Evolutionary conservation across 2,329 filamentous ascomycete genomes (phyloP).

Genomic region (Epichloe sp.): DNA sequence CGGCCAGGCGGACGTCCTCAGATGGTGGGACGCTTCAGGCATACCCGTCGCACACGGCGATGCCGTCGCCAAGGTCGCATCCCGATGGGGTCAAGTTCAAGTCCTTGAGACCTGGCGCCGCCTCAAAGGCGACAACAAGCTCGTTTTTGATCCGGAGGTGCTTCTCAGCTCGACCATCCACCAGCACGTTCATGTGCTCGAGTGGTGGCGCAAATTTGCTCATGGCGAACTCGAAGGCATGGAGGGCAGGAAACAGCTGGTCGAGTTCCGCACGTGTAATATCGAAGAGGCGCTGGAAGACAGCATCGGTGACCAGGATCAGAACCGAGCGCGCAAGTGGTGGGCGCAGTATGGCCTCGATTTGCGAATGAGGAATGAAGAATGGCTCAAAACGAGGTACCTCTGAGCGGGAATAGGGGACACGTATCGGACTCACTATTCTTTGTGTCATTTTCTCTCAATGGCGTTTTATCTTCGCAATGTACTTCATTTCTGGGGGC

Average conservation of each 20-base stretch:
- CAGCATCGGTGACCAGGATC: constrained; percentile 49
- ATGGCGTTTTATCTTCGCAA: background rate
- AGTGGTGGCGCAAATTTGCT: constrained; percentile 78
- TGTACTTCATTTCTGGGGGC: too few relatives aligned
- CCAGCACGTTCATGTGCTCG: constrained; percentile 69
- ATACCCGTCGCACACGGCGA: constrained; percentile 72
- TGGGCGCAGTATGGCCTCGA: constrained; percentile 80
- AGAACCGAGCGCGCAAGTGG: constrained; percentile 66
- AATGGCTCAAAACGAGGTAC: constrained; percentile 77
- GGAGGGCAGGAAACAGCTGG: constrained; percentile 46
- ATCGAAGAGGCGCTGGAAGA: constrained; percentile 93
- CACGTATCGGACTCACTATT: background rate
- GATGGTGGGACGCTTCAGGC: constrained; percentile 78
- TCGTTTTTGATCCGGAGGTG: constrained; percentile 73
- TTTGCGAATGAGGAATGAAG: constrained; percentile 66
- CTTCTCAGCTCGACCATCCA: constrained; percentile 80
- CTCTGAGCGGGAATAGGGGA: constrained; percentile 7
- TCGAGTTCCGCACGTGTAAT: constrained; percentile 90
- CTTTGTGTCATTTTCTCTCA: background rate
- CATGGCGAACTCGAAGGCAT: constrained; percentile 40
- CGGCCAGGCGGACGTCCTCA: constrained; percentile 62
- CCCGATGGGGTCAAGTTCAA: constrained; percentile 69
- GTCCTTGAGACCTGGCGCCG: constrained; percentile 72
- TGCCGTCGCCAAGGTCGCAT: constrained; percentile 70
- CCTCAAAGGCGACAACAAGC: constrained; percentile 48